Percentiles rank a stretch among this genome's conserved stretches.
phyloP scores from a whole-genome alignment of 192 early-diverging fungal genomes.

The Diversispora eburnea region DNA sequence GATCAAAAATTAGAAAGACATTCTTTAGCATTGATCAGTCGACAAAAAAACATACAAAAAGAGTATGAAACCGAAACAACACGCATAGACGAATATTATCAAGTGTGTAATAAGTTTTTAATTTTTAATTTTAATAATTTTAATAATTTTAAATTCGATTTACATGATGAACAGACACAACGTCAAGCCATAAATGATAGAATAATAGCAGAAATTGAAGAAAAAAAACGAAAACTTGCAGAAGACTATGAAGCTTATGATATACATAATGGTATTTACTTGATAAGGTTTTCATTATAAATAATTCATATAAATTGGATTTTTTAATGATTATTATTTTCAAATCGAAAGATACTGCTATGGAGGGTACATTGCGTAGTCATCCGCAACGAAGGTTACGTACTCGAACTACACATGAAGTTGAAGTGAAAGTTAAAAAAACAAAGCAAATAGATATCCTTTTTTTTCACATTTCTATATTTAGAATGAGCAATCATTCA shows the following conservation, averaged over 20 bases:
- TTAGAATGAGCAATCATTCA: background rate
- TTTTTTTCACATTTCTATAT: background rate
- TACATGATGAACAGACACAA: slow-evolving; percentile 39
- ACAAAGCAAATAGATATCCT: slow-evolving; percentile 16
- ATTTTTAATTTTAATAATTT: background rate
- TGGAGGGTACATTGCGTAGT: background rate
- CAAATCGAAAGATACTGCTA: slow-evolving; percentile 2
- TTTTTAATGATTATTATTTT: background rate
- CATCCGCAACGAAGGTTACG: slow-evolving; percentile 21
- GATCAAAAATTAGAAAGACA: slow-evolving; percentile 45
- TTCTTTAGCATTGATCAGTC: slow-evolving; percentile 58
- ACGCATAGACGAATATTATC: slow-evolving; percentile 57
- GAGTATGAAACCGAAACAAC: slow-evolving; percentile 52
- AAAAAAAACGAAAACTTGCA: slow-evolving; percentile 62
- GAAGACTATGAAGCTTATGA: slow-evolving; percentile 82
- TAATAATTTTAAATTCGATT: slow-evolving; percentile 10
- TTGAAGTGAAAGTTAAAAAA: slow-evolving; percentile 11
- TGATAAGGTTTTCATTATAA: background rate
- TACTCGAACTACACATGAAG: background rate
- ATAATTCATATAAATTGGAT: background rate
- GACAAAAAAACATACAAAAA: slow-evolving; percentile 54
- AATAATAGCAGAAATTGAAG: slow-evolving; percentile 69
- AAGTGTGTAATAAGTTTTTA: slow-evolving; percentile 32
- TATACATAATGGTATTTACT: slow-evolving; percentile 45
- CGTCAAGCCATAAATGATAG: slow-evolving; percentile 64